Evolutionary conservation across 2,329 filamentous ascomycete genomes (phyloP).

Genomic region (Colletotrichum lupini): DNA sequence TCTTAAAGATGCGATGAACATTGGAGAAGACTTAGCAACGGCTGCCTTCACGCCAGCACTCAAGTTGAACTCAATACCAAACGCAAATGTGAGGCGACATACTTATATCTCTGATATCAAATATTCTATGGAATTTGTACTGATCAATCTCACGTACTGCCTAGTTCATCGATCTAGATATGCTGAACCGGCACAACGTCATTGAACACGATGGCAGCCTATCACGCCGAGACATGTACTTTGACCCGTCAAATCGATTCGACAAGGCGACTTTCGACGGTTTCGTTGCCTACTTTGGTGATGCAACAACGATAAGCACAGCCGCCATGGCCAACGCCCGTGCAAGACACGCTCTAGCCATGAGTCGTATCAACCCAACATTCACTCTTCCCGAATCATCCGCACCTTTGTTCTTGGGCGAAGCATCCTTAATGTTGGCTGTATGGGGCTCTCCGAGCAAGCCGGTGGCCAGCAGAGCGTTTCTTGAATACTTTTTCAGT

Average conservation of each 20-base stretch:
- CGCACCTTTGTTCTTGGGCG: conserved; percentile 59
- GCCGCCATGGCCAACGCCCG: conserved; percentile 52
- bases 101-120: conserved; percentile 39
- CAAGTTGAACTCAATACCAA: conserved; percentile 51
- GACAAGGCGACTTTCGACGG: conserved; percentile 62
- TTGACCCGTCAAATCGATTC: conserved; percentile 63
- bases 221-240: conserved; percentile 59
- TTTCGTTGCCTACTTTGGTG: conserved; percentile 56
- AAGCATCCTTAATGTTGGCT: conserved; percentile 60
- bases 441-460: conserved; percentile 56
- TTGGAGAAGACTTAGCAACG: conserved; percentile 49
- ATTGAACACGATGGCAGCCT: conserved; percentile 62
- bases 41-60: conserved; percentile 56
- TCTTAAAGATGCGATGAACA: conserved; percentile 53
- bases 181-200: conserved; percentile 58
- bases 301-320: conserved; percentile 48
- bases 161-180: conserved; percentile 40
- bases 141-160: neutral
- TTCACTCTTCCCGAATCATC: conserved; percentile 56
- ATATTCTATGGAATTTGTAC: conserved; percentile 31
- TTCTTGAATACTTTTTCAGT: conserved; percentile 60
- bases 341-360: conserved; percentile 54
- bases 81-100: conserved; percentile 46
- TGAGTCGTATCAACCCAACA: conserved; percentile 58
- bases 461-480: conserved; percentile 50